These are phyloP conservation scores for Glutinoglossum americanum DNA, from an alignment of 495 filamentous ascomycete species.

Conservation along the genomic window DNA sequence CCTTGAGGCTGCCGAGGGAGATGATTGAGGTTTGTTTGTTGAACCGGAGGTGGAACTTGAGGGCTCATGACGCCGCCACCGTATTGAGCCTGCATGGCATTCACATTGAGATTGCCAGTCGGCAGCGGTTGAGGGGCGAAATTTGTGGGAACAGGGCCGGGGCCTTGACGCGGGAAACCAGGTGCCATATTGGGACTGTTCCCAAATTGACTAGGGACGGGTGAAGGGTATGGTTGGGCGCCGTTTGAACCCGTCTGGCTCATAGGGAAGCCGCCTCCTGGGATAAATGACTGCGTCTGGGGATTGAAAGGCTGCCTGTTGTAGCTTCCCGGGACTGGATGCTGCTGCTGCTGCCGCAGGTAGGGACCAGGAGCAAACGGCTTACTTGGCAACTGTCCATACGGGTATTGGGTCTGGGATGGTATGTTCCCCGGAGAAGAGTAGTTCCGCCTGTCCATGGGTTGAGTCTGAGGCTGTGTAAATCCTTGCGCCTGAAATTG, in stretches of 20 bases:
- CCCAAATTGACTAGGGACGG: background rate
- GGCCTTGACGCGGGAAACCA: background rate
- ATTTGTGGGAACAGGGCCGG: background rate
- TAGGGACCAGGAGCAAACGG: slow-evolving; percentile 30
- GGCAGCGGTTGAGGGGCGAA: background rate
- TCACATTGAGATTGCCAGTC: background rate
- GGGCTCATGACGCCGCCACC: background rate
- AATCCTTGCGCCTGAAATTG: background rate
- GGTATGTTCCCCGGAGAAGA: background rate
- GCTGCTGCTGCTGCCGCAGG: slow-evolving; percentile 12
- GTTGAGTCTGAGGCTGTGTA: background rate
- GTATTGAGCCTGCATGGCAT: background rate
- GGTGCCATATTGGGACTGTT: background rate
- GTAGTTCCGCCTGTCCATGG: background rate
- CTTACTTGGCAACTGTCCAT: slow-evolving; percentile 49
- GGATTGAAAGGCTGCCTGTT: slow-evolving; percentile 76
- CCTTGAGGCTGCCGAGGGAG: slow-evolving; percentile 7
- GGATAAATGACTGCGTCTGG: slow-evolving; percentile 76
- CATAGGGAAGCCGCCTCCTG: slow-evolving; percentile 18
- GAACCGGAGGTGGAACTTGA: background rate
- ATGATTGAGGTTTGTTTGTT: background rate
- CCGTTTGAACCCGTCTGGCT: background rate
- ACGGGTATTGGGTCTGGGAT: slow-evolving; percentile 10
- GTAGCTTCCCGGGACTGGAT: slow-evolving; percentile 65
- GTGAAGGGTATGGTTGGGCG: background rate